Base-by-base conservation (phyloP, 176 grass and related monocot genomes). In the Carex scoparia region DNA sequence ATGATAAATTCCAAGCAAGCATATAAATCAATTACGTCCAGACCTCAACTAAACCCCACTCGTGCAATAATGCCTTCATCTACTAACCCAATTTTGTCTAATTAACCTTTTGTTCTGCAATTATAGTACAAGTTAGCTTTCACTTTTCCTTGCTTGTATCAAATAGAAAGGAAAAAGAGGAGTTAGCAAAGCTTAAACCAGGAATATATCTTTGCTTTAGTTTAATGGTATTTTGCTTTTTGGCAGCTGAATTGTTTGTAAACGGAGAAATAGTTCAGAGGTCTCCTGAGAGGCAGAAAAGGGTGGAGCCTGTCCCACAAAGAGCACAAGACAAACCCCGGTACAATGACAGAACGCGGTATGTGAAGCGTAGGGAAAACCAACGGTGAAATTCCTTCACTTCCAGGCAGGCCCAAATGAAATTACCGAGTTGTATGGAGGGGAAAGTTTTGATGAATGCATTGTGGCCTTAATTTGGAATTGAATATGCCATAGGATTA, bases 181-280 rank as follows among this genome's bases (percentile, higher is more conserved):
- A 76, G 11, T 32, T 55, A 8, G 28, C 53, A 9, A 78, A 78
- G 48, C 27, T 15, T 28, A 33, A 33, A 56, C 27, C 49, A 57
- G 73, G 51, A 33, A 54, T 76, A 10, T 49, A 56, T 30, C 12
- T 4, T 55, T 83, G 51, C 62, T 37, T 83, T 66, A 12, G 28
- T 77, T 57, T 90, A 68, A 90, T 90, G 69, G 55, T 79, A 49
- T 19, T 84, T 1, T 49, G n/a, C 79, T 37, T 74, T 28, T 88
- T 57, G 90, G 87, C 91, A 99, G 96, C 96, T 42, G 96, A 99
- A 61, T 88, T 99, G n/a, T 94, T 99, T 78, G 91, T 92, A 32
- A 94, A 95, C 14, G 96, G 96, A 32, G 93, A 95, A 79, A 99
- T 99, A 7, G 93, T 95, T 49, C 93, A 95, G 28, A 76, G 96